Conservation (phyloP, 2,329 filamentous ascomycete species). For the Aspergillus pseudoterreus region DNA sequence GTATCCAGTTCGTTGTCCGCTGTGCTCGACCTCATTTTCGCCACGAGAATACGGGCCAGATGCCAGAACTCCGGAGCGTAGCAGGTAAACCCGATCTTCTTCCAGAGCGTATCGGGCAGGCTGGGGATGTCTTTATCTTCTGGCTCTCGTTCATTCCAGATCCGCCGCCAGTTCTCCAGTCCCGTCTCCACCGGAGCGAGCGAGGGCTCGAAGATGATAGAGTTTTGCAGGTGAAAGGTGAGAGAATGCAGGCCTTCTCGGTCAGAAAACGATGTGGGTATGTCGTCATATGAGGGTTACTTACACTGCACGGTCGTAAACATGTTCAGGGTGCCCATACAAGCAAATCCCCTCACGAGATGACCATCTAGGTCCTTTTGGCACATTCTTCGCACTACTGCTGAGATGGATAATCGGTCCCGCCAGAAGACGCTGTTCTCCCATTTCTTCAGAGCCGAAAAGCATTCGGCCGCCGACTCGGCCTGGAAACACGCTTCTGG, state of each 20-base stretch:
- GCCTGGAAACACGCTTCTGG: slow-evolving; percentile 28
- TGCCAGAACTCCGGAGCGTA: slow-evolving; percentile 27
- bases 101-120: slow-evolving; percentile 20
- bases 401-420: slow-evolving; percentile 13
- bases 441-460: slow-evolving; percentile 15
- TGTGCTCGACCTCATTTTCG: slow-evolving; percentile 9
- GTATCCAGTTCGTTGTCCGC: neutral
- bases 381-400: slow-evolving; percentile 19
- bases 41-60: slow-evolving; percentile 20
- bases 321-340: slow-evolving; percentile 21
- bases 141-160: slow-evolving; percentile 20
- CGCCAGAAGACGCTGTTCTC: slow-evolving; percentile 15
- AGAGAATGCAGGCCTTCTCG: slow-evolving; percentile 18
- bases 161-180: slow-evolving; percentile 23
- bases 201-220: slow-evolving; percentile 21
- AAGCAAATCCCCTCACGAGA: slow-evolving; percentile 12
- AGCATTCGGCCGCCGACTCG: slow-evolving; percentile 17
- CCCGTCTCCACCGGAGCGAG: slow-evolving; percentile 19
- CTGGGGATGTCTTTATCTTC: slow-evolving; percentile 17
- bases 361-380: slow-evolving; percentile 11
- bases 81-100: slow-evolving; percentile 22
- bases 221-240: slow-evolving; percentile 22
- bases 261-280: too few species aligned
- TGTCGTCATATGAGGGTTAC: neutral
- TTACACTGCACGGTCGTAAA: slow-evolving; percentile 23